Base-by-base conservation (phyloP, 257 asterid species). In the Ocimum tenuiflorum region DNA sequence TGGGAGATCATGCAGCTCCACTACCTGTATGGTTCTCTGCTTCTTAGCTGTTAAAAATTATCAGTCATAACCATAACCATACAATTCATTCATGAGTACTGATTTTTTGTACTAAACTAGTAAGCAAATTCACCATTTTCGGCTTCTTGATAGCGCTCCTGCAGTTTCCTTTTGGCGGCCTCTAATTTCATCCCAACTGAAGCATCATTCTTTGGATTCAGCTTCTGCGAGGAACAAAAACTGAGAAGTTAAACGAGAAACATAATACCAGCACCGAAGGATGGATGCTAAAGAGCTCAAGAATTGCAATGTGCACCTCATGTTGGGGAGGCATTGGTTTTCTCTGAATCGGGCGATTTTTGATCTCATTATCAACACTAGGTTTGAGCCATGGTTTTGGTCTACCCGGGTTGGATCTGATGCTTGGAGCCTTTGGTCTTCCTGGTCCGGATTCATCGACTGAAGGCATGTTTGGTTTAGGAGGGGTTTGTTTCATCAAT, bases 151-250 rank as follows among this genome's bases (percentile, higher is more conserved):
- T 89, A 89, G 9, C 96, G 91, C 65, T 91, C 96, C 7, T 91
- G 98, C 27, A 91, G 95, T 77, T 91, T 91, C 86, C 98, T 87
- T 61, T 91, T 89, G 9, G 98, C 83, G 10, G 82, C 86, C 80
- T 91, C 98, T 11, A 91, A 60, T 46, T 80, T 87, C 62, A 70
- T 75, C 61, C 71, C 71, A 70, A 77, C 86, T 1, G 82, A 78
- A 17, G 71, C 70, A 63, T 79, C 96, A 7, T 78, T 84, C 39
- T 81, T 72, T 36, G 41, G 6, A 66, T 69, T 78, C 39, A 10
- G 46, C 72, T 81, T 86, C 88, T 78, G 67, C 59, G 13, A 50
- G 11, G 19, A 73, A 49, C 18, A 20, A 31, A 59, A 31, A 14
- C 38, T 53, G 38, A 66, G 66, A 45, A 2, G 31, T 1, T 4